Conservation (phyloP, 306 rosid species). For the Cucurbita ficifolia region DNA sequence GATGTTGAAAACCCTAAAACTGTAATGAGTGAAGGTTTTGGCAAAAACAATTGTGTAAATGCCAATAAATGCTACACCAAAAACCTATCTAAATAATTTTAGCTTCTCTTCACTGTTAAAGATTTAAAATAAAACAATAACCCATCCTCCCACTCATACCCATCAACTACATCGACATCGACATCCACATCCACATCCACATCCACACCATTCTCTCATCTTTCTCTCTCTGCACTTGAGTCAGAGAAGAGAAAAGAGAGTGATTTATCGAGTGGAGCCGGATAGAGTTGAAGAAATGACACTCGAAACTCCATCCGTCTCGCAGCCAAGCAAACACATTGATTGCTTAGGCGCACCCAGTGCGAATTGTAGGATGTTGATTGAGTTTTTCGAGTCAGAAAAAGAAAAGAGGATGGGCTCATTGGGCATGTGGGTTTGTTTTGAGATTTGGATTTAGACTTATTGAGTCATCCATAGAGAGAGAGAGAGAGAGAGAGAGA, state of each 20-base stretch:
- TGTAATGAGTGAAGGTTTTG: background rate
- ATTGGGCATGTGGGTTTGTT: conserved; percentile 1
- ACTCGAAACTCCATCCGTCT: background rate
- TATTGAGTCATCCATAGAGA: background rate
- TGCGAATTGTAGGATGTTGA: too few relatives aligned
- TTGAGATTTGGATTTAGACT: background rate
- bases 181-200: background rate
- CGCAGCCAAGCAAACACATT: background rate
- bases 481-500: background rate
- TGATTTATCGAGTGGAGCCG: background rate
- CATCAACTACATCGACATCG: background rate
- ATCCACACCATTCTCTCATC: background rate
- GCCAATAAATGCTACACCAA: background rate
- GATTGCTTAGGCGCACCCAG: background rate
- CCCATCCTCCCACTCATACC: background rate
- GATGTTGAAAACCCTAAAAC: background rate
- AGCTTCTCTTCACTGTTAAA: background rate
- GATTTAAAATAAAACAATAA: background rate
- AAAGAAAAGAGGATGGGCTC: background rate
- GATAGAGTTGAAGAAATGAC: background rate
- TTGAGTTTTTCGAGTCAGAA: too few relatives aligned
- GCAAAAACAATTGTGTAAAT: background rate
- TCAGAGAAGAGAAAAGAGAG: background rate
- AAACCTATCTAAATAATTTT: background rate
- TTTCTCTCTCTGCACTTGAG: background rate